phyloP scores from a whole-genome alignment of 106 monocot species.

The Dendrobium officinale region DNA sequence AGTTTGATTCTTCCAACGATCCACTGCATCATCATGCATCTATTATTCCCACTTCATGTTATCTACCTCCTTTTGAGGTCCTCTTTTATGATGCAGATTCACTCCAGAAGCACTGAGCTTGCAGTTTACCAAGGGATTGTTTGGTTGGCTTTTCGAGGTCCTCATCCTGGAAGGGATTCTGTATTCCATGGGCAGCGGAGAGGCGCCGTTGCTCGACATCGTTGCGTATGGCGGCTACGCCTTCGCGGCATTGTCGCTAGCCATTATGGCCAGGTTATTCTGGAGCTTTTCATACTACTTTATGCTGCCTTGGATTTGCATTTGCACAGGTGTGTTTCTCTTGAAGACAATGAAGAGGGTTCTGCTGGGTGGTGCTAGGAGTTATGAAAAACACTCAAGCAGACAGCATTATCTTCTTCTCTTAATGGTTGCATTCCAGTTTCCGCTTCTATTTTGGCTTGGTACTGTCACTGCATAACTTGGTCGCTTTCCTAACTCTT shows the following conservation, averaged over 20 bases:
- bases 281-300: constrained; percentile 32
- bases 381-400: constrained; percentile 26
- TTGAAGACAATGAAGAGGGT: constrained; percentile 46
- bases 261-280: constrained; percentile 20
- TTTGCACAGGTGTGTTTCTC: constrained; percentile 38
- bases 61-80: background rate
- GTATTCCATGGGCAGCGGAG: constrained; percentile 23
- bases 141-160: constrained; percentile 26
- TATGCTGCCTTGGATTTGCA: constrained; percentile 28
- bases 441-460: constrained; percentile 44
- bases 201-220: constrained; percentile 32
- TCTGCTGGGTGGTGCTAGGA: constrained; percentile 21
- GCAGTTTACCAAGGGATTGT: constrained; percentile 38
- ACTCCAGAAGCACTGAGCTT: constrained; percentile 30
- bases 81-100: constrained; percentile 17
- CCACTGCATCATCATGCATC: too few relatives aligned
- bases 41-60: background rate
- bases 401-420: constrained; percentile 33
- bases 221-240: constrained; percentile 39
- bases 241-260: constrained; percentile 24
- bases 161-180: constrained; percentile 31
- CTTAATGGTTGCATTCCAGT: constrained; percentile 29
- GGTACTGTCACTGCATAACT: constrained; percentile 15
- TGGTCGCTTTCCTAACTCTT: too few relatives aligned
- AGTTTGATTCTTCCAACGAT: too few relatives aligned